Evolutionary conservation across 768 basidiomycete species (phyloP).

Genomic region (Gymnopilus junonius): DNA sequence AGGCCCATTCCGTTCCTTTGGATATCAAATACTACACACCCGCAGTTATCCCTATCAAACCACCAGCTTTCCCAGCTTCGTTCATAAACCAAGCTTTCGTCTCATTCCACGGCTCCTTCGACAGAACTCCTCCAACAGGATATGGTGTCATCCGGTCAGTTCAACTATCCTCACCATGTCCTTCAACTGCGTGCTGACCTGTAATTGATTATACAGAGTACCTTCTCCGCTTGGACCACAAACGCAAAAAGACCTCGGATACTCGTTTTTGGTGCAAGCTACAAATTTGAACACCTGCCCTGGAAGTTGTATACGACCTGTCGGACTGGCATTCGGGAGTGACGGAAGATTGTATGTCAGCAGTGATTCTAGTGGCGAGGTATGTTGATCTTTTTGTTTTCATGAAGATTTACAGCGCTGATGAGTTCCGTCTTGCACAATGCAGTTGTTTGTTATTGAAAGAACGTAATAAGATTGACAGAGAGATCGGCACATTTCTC

Average conservation of each 20-base stretch:
- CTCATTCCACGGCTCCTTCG: slow-evolving; percentile 50
- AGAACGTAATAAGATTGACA: background rate
- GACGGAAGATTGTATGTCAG: slow-evolving; percentile 43
- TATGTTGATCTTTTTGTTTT: slow-evolving; percentile 30
- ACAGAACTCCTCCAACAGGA: slow-evolving; percentile 46
- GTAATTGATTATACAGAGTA: slow-evolving; percentile 20
- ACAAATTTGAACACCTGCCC: slow-evolving; percentile 42
- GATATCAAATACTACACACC: slow-evolving; percentile 47
- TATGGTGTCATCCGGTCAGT: slow-evolving; percentile 48
- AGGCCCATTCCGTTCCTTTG: slow-evolving; percentile 52
- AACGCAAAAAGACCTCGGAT: slow-evolving; percentile 16
- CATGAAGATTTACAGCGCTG: slow-evolving; percentile 17
- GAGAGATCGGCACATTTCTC: too few relatives aligned
- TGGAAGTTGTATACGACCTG: slow-evolving; percentile 47
- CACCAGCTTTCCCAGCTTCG: slow-evolving; percentile 27
- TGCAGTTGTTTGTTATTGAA: background rate
- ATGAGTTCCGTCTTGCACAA: background rate
- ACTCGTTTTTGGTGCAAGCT: slow-evolving; percentile 43
- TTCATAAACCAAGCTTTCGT: slow-evolving; percentile 42
- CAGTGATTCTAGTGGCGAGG: slow-evolving; percentile 49
- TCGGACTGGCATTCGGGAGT: slow-evolving; percentile 42
- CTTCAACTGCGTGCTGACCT: background rate
- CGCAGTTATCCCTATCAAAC: background rate
- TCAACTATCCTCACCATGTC: background rate
- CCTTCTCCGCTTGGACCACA: slow-evolving; percentile 26